Conservation (phyloP, 176 grass and related monocot genomes). For the Aegilops tauschii region DNA sequence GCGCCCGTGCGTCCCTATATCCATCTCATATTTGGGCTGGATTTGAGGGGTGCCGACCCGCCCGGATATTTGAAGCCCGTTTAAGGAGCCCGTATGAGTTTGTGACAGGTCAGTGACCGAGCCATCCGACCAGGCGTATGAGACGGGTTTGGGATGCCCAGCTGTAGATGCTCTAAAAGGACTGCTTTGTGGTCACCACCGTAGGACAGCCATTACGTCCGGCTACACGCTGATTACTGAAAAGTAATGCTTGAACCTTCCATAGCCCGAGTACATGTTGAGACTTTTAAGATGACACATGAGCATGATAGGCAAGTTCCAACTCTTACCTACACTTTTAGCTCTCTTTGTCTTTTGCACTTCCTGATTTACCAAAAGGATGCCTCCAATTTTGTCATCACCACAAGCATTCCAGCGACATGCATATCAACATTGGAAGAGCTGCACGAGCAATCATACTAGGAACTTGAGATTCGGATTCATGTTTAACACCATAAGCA, state of each 20-base stretch:
- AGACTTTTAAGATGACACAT: conserved; percentile 17
- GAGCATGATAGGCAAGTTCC: conserved; percentile 17
- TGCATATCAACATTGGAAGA: background rate
- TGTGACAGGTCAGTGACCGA: no score
- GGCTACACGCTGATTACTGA: background rate
- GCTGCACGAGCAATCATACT: conserved; percentile 2
- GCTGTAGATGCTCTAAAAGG: no score
- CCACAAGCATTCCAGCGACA: conserved; percentile 12
- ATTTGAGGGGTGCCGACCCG: no score
- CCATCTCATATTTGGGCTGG: no score
- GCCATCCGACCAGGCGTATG: no score
- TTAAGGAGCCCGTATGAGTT: no score
- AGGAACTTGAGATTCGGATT: background rate
- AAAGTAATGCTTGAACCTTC: no score
- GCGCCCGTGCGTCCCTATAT: no score
- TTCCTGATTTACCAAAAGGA: conserved; percentile 22
- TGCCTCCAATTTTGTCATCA: background rate
- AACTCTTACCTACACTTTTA: conserved; percentile 21
- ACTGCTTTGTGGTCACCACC: background rate
- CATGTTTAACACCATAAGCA: background rate
- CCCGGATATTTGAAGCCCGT: no score
- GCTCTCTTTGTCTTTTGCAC: conserved; percentile 24
- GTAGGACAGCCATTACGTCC: background rate
- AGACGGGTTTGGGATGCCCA: no score
- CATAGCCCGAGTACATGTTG: background rate